These are phyloP conservation scores for Vitis riparia DNA, from an alignment of 164 flowering plant genomes.

Conservation along the genomic window DNA sequence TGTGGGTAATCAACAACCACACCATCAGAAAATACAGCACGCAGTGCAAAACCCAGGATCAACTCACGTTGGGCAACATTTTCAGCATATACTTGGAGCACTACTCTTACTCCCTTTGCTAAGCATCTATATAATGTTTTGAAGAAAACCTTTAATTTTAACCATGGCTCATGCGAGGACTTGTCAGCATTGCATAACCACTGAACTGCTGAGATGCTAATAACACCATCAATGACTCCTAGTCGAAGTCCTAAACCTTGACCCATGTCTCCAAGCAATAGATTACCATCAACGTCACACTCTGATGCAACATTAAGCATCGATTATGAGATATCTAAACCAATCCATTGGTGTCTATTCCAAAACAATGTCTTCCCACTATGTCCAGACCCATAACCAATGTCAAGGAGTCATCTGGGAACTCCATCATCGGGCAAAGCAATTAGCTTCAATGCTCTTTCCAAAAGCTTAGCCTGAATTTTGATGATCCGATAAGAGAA, in stretches of 20 bases:
- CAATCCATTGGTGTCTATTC: constrained; percentile 91
- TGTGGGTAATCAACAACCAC: constrained; percentile 65
- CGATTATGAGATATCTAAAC: constrained; percentile 84
- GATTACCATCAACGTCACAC: constrained; percentile 90
- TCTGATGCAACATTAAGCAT: constrained; percentile 91
- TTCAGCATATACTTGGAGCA: constrained; percentile 87
- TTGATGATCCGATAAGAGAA: constrained; percentile 5
- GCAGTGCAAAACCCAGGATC: constrained; percentile 83
- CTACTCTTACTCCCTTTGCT: constrained; percentile 91
- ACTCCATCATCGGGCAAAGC: constrained; percentile 86
- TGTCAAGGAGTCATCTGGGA: constrained; percentile 84
- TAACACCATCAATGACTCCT: constrained; percentile 91
- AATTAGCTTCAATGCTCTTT: constrained; percentile 93
- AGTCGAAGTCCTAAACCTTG: constrained; percentile 85
- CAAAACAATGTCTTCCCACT: constrained; percentile 89
- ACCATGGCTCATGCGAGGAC: constrained; percentile 75
- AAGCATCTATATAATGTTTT: constrained; percentile 80
- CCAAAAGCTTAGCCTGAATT: constrained; percentile 64
- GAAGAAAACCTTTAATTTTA: constrained; percentile 93
- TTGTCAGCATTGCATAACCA: constrained; percentile 99
- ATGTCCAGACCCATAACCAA: constrained; percentile 97
- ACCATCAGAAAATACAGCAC: constrained; percentile 92
- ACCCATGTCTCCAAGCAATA: constrained; percentile 89
- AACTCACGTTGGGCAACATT: constrained; percentile 81
- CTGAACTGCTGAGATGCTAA: constrained; percentile 97